phyloP scores from a whole-genome alignment of 2,329 filamentous ascomycete genomes.

The Cladosporium sp. region DNA sequence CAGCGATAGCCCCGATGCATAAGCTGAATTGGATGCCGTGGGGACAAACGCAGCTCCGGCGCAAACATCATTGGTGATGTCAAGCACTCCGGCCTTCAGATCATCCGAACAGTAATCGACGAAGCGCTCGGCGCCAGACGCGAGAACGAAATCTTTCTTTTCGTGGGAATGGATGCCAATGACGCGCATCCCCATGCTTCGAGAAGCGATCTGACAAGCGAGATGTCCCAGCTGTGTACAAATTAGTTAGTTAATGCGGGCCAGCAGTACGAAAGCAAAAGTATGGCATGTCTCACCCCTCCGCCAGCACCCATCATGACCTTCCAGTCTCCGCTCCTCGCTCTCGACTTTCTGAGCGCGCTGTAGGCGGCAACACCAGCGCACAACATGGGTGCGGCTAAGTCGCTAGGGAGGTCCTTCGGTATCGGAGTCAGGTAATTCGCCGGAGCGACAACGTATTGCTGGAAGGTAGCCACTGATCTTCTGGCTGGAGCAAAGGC shows the following conservation, averaged over 20 bases:
- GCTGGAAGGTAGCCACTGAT: slow-evolving; percentile 67
- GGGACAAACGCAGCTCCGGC: slow-evolving; percentile 55
- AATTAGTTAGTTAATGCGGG: background rate
- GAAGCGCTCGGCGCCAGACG: slow-evolving; percentile 60
- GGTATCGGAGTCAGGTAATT: slow-evolving; percentile 66
- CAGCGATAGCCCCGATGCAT: slow-evolving; percentile 35
- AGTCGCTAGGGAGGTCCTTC: slow-evolving; percentile 52
- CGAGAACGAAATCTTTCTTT: slow-evolving; percentile 56
- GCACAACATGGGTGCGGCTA: slow-evolving; percentile 58
- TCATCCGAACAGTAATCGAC: slow-evolving; percentile 53
- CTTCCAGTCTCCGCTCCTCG: slow-evolving; percentile 54
- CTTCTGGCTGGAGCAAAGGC: slow-evolving; percentile 49
- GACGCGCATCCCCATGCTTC: slow-evolving; percentile 56
- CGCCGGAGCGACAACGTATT: slow-evolving; percentile 60
- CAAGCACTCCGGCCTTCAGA: slow-evolving; percentile 44
- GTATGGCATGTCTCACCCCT: slow-evolving; percentile 8
- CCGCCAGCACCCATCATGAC: slow-evolving; percentile 41
- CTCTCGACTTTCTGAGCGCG: slow-evolving; percentile 55
- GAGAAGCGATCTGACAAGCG: slow-evolving; percentile 52
- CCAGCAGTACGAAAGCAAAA: background rate
- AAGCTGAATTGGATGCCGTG: slow-evolving; percentile 43
- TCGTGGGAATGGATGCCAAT: slow-evolving; percentile 59
- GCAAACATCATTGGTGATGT: slow-evolving; percentile 51
- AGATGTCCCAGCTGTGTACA: slow-evolving; percentile 45
- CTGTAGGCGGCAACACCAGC: slow-evolving; percentile 63